A percentile compares a stretch with the other conserved stretches of the same genome.
phyloP scores from a whole-genome alignment of 345 rosid species.

The Euphorbia lathyris region DNA sequence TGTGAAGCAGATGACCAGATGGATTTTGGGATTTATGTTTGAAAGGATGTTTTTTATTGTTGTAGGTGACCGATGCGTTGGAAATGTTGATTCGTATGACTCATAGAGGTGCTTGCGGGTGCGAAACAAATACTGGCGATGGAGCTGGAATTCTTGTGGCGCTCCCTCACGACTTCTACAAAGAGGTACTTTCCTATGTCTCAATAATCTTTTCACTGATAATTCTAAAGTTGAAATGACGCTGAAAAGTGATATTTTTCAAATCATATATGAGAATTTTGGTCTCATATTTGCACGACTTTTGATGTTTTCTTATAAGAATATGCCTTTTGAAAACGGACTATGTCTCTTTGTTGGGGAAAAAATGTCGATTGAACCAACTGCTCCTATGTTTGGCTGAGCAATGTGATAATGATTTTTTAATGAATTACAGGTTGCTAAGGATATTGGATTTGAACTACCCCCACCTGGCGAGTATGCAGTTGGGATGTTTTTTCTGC shows the following conservation, averaged over 20 bases:
- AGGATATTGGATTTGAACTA: conserved; percentile 72
- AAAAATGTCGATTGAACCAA: no score
- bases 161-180: conserved; percentile 76
- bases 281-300: not conserved
- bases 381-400: not conserved
- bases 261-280: not conserved
- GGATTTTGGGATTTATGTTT: not conserved
- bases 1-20: not conserved
- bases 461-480: conserved; percentile 84
- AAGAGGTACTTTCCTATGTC: conserved; percentile 40
- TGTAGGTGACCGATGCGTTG: conserved; percentile 80
- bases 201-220: no score
- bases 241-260: not conserved
- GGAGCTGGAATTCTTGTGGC: conserved; percentile 98
- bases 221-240: not conserved
- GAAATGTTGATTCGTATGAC: conserved; percentile 95
- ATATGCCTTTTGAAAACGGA: not conserved
- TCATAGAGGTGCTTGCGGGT: conserved; percentile 99
- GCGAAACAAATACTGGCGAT: conserved; percentile 95
- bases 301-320: not conserved
- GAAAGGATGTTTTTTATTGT: conserved; percentile 8
- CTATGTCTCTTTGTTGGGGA: not conserved
- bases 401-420: not conserved
- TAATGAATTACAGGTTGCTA: conserved; percentile 44
- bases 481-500: conserved; percentile 96